Conservation (phyloP, 2,329 filamentous ascomycete species). For the Claviceps monticola region DNA sequence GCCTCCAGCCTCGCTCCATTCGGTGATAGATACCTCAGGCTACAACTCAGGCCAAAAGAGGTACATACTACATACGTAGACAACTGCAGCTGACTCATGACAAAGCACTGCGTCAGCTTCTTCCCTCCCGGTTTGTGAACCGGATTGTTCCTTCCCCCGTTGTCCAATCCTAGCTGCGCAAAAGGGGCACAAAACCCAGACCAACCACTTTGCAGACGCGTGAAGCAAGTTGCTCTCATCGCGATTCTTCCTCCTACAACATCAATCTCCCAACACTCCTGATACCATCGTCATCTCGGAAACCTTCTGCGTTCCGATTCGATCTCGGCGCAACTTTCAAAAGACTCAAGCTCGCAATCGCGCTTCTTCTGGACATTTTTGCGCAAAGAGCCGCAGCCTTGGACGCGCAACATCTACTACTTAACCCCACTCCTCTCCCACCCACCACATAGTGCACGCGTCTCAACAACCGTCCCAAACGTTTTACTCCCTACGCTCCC, state of each 20-base stretch:
- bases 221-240: not conserved
- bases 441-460: not conserved
- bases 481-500: not conserved
- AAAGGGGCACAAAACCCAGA: not conserved
- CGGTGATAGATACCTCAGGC: slow-evolving; percentile 5
- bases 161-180: not conserved
- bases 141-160: not conserved
- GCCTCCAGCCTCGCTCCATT: slow-evolving; percentile 2
- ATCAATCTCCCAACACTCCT: not conserved
- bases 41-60: not conserved
- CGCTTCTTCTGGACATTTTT: not conserved
- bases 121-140: not conserved
- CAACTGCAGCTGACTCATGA: slow-evolving; percentile 1
- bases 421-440: not conserved
- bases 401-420: not conserved
- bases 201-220: not conserved
- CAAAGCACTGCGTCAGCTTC: not conserved
- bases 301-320: not conserved
- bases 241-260: not conserved
- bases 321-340: not conserved
- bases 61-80: not conserved
- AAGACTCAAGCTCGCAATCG: not conserved
- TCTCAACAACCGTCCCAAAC: not conserved
- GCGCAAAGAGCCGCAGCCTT: not conserved
- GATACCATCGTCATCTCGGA: not conserved